Evolutionary conservation across 306 rosid species (phyloP).

Genomic region (Trifolium fragiferum): DNA sequence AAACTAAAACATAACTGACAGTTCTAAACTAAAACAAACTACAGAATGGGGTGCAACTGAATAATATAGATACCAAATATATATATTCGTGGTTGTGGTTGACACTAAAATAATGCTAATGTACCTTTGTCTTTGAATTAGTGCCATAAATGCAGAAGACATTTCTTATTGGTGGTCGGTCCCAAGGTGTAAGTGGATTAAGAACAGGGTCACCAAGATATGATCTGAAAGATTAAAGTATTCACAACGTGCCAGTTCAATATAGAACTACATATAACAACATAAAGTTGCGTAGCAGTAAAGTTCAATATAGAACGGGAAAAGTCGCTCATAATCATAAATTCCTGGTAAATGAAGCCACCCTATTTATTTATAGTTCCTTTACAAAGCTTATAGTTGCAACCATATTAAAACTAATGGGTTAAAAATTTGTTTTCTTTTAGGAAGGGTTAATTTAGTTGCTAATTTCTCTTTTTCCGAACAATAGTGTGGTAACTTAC

Average conservation of each 20-base stretch:
- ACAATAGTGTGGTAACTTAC: background rate
- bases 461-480: conserved; percentile 12
- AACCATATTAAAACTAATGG: conserved; percentile 22
- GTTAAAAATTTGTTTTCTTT: background rate
- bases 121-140: conserved; percentile 90
- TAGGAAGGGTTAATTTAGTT: conserved; percentile 11
- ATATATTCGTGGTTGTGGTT: conserved; percentile 25
- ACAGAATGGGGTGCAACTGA: conserved; percentile 10
- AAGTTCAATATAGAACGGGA: background rate
- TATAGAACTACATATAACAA: conserved; percentile 31
- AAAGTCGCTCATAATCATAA: conserved; percentile 9
- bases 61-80: conserved; percentile 15
- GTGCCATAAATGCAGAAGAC: conserved; percentile 89
- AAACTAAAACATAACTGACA: conserved; percentile 26
- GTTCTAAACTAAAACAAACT: conserved; percentile 37
- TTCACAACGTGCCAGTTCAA: conserved; percentile 32
- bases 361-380: conserved; percentile 1
- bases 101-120: conserved; percentile 34
- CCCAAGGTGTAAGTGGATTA: conserved; percentile 98
- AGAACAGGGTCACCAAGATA: conserved; percentile 83
- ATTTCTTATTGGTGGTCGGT: conserved; percentile 92
- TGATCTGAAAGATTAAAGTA: conserved; percentile 66
- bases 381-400: conserved; percentile 13
- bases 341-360: conserved; percentile 17
- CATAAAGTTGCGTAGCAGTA: conserved; percentile 3